Conservation (phyloP, 306 rosid species). For the Trifolium fragiferum region DNA sequence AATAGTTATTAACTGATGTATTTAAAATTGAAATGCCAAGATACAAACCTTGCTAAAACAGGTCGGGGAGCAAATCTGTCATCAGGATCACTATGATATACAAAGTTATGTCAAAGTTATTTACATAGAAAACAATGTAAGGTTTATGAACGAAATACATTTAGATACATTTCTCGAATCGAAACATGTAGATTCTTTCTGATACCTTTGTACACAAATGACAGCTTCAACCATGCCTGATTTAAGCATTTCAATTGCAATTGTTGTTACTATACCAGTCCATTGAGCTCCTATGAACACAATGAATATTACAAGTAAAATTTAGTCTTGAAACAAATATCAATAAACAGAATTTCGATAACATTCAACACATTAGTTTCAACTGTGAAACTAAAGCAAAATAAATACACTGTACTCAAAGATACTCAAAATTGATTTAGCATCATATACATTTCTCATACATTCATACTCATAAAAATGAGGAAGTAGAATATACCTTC, state of each 20-base stretch:
- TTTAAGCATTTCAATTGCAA: conserved; percentile 95
- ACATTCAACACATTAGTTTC: background rate
- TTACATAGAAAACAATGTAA: conserved; percentile 28
- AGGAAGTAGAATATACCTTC: conserved; percentile 59
- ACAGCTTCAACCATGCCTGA: conserved; percentile 99
- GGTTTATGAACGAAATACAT: conserved; percentile 21
- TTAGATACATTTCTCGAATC: conserved; percentile 21
- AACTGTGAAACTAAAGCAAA: background rate
- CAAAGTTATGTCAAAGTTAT: conserved; percentile 32
- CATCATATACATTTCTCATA: no score
- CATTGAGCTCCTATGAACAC: conserved; percentile 85
- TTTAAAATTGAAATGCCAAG: conserved; percentile 28
- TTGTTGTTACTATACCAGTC: conserved; percentile 97
- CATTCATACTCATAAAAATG: background rate
- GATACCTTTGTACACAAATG: conserved; percentile 90
- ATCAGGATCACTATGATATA: conserved; percentile 76
- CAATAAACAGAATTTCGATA: no score
- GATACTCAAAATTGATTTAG: conserved; percentile 7
- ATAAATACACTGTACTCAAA: conserved; percentile 16
- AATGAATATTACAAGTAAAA: conserved; percentile 21
- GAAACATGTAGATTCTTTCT: conserved; percentile 19
- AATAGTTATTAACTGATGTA: conserved; percentile 22
- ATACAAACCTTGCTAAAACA: conserved; percentile 84
- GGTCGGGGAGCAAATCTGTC: conserved; percentile 90
- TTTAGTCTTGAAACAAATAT: background rate